Base-by-base conservation (phyloP, 495 filamentous ascomycete species). In the Hypoxylon cercidicola region DNA sequence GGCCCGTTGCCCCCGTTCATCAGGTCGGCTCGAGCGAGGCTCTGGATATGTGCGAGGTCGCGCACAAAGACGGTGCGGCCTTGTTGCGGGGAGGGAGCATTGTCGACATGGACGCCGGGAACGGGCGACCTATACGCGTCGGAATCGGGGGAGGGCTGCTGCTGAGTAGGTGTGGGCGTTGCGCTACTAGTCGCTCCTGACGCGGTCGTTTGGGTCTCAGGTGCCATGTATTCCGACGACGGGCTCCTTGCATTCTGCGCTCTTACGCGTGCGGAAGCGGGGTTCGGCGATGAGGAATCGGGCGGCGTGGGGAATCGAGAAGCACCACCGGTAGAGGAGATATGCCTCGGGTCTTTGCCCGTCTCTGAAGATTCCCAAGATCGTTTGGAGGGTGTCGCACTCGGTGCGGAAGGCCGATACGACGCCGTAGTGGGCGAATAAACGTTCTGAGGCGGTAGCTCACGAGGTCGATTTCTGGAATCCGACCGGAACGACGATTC, bases 1-100 rank as follows among this genome's bases (percentile, higher is more conserved):
- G 82, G 75, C 0, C 78, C 75, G 34, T 78, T 72, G 25, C 76
- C 74, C 9, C 72, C 74, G 30, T 80, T 86, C 69, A 89, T 74
- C 48, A 88, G 79, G 55, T 92, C 89, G 51, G 93, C 90, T 44
- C 79, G 89, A 37, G 91, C 92, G 56, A 97, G 90, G 69, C 89
- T 92, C 72, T 93, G 91, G 58, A 97, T 94, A 74, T 97, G 93
- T 20, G 88, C 88, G 18, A 97, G 81, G 74, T 93, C 90, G 60
- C 90, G 88, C 30, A 97, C 90, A 68, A 87, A 89, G 74, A 97
- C 91, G 45, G 74, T 82, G 28, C 76, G 74, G 8, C 74, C 82
- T 23, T 71, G 75, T 37, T 77, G 60, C 3, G 68, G 61, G 5
- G 56, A 25, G 8, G 63, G 43, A 21, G 76, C 18, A 58, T 64